These are phyloP conservation scores for Diutina sp. DNA, from an alignment of 1,139 yeast genomes.

Conservation along the genomic window DNA sequence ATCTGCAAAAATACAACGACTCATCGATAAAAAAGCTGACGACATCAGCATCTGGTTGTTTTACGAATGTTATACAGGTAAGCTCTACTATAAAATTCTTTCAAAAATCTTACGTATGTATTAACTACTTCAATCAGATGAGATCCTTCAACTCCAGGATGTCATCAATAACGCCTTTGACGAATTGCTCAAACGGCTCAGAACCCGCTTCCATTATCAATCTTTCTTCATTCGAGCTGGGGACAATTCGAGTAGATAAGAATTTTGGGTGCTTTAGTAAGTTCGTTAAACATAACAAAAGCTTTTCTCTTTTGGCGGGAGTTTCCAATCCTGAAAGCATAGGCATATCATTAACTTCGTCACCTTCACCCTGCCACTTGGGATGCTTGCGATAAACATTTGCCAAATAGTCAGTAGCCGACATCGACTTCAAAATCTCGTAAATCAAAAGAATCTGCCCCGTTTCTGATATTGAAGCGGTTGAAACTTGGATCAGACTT, in stretches of 20 bases:
- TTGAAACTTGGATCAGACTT: slow-evolving; percentile 39
- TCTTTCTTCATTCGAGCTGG: slow-evolving; percentile 57
- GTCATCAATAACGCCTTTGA: slow-evolving; percentile 37
- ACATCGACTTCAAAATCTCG: slow-evolving; percentile 39
- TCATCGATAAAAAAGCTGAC: neutral
- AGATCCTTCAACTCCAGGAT: slow-evolving; percentile 40
- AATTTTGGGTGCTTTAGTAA: slow-evolving; percentile 80
- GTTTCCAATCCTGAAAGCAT: slow-evolving; percentile 51
- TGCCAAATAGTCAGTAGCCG: slow-evolving; percentile 29
- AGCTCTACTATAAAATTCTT: no score
- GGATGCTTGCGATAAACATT: slow-evolving; percentile 1
- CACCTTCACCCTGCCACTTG: neutral
- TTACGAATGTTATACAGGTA: no score
- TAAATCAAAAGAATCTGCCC: slow-evolving; percentile 61
- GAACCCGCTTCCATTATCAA: slow-evolving; percentile 34
- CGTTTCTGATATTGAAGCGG: slow-evolving; percentile 65
- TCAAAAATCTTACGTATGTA: no score
- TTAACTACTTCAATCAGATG: no score
- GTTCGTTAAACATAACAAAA: slow-evolving; percentile 49
- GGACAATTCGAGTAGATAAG: slow-evolving; percentile 52
- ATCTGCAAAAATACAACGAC: neutral
- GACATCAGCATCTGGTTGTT: neutral
- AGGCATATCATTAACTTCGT: slow-evolving; percentile 7
- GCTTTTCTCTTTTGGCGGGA: slow-evolving; percentile 39
- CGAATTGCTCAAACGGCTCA: slow-evolving; percentile 25